Base-by-base conservation (phyloP, 2,329 filamentous ascomycete species). In the Metarhizium humberi region DNA sequence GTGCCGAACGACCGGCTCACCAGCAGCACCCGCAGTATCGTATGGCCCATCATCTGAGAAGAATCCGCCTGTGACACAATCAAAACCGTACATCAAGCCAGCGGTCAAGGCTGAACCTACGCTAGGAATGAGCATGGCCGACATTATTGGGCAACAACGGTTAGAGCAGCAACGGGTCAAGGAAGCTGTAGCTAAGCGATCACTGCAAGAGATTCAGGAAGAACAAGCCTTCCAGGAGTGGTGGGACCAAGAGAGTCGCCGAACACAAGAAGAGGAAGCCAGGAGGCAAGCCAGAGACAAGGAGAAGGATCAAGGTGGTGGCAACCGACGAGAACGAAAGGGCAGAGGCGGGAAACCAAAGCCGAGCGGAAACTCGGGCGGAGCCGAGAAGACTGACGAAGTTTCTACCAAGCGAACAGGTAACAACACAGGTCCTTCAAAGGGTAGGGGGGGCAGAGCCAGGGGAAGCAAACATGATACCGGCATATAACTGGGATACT, bases 151-250 rank as follows among this genome's bases (percentile, higher is more conserved):
- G 7, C 85, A 95, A 65, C 91, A 99, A 71, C 84, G 87, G 67
- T 83, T 83, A 8, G 92, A 96, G 67, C 94, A 95, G 66, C 84
- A 90, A 56, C 81, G 83, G 18, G 85, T 95, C 58, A 86, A 84
- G 53, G 92, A 96, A 67, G 90, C 91, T 1, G 85, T 85, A 11
- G 89, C 91, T 2, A 96, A 95, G 72, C 82, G 92, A 55, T 94
- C 89, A 59, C 74, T 99, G 34, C 86, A 95, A 65, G 94, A 97
- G 59, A 99, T 99, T 57, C 94, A 99, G 68, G 85, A 94, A 61
- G 94, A 99, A 71, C 94, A 99, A 67, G 90, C 90, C 52, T 99
- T 99, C 67, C 90, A 96, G 67, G 86, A 95, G 67, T 96, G 92
- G 91, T 96, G 91, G 91, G 90, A 95, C 61, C 85, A 88, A 59